These are phyloP conservation scores for Combretum micranthum DNA, from an alignment of 345 rosid species.

Conservation along the genomic window DNA sequence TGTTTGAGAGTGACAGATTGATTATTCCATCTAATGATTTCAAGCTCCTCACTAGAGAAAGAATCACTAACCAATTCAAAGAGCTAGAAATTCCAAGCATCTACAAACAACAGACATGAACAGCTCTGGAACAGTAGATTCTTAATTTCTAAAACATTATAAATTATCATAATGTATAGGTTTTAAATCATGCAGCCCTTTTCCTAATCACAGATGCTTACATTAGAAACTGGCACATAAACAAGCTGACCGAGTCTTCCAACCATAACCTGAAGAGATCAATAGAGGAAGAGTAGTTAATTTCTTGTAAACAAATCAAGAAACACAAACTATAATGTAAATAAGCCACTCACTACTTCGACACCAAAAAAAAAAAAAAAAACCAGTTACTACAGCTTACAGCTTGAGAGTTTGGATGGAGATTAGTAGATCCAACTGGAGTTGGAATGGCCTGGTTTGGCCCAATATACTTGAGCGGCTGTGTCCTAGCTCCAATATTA, in stretches of 20 bases:
- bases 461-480: conserved; percentile 46
- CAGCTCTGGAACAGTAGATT: no score
- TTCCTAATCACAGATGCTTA: conserved; percentile 24
- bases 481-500: conserved; percentile 54
- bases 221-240: conserved; percentile 71
- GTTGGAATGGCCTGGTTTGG: conserved; percentile 62
- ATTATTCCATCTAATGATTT: no score
- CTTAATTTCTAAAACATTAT: neutral
- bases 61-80: no score
- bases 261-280: conserved; percentile 50
- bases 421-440: conserved; percentile 52
- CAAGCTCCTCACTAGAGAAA: no score
- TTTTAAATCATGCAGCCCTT: neutral
- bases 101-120: no score
- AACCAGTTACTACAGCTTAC: conserved; percentile 22
- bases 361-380: neutral
- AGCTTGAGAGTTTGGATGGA: conserved; percentile 59
- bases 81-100: no score
- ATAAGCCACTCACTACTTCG: neutral
- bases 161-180: neutral
- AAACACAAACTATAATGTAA: conserved; percentile 5
- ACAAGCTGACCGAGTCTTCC: conserved; percentile 66
- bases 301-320: conserved; percentile 3
- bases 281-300: conserved; percentile 1
- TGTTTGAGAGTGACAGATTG: no score